A percentile compares a stretch with the other conserved stretches of the same genome.
These are phyloP conservation scores for Solanum ossicruentum DNA, from an alignment of 257 asterid genomes.

Conservation along the genomic window DNA sequence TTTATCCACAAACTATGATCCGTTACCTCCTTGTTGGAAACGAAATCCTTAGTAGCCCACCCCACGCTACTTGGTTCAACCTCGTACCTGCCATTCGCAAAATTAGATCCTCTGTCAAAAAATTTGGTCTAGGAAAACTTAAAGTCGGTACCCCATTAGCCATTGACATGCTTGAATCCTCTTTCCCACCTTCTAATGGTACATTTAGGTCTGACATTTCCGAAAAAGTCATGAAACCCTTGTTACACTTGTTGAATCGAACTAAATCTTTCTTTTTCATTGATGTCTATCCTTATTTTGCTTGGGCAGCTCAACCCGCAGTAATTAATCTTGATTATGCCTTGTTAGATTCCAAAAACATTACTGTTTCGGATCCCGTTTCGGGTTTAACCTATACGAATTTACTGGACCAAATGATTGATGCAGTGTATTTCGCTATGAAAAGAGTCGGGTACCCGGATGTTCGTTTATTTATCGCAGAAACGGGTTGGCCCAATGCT, in stretches of 20 bases:
- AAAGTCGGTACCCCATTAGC: constrained; percentile 86
- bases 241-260: constrained; percentile 44
- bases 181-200: constrained; percentile 79
- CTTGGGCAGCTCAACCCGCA: constrained; percentile 52
- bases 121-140: constrained; percentile 34
- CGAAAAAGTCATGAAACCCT: constrained; percentile 40
- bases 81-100: constrained; percentile 81
- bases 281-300: constrained; percentile 74
- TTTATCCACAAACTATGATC: constrained; percentile 56
- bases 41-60: constrained; percentile 65
- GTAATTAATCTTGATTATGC: constrained; percentile 64
- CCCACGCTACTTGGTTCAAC: constrained; percentile 67
- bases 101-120: constrained; percentile 50
- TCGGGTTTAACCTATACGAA: constrained; percentile 53
- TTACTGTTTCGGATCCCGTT: constrained; percentile 52
- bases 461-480: constrained; percentile 59
- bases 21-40: constrained; percentile 90
- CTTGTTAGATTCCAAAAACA: constrained; percentile 32
- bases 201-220: constrained; percentile 52
- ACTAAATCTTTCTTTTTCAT: constrained; percentile 76
- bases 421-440: constrained; percentile 62
- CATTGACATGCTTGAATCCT: constrained; percentile 59
- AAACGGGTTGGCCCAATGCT: constrained; percentile 92
- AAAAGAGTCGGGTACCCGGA: constrained; percentile 55
- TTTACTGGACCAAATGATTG: constrained; percentile 79